Conservation (phyloP, 306 rosid species). For the Vigna radiata region DNA sequence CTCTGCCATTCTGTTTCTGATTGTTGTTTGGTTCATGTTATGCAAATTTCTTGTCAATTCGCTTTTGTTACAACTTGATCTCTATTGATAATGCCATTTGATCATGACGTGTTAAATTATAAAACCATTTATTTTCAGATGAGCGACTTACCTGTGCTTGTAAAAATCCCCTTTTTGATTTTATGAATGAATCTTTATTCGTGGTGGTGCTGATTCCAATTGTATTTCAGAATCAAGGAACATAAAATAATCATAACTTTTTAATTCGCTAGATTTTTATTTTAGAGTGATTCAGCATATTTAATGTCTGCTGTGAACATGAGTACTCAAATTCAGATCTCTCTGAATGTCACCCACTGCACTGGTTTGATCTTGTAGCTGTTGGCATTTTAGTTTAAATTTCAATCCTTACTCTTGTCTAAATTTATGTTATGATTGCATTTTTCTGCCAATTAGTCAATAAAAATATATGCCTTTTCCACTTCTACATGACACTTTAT, state of each 20-base stretch:
- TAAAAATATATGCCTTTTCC: background rate
- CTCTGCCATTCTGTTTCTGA: slow-evolving; percentile 22
- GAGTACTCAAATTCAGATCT: slow-evolving; percentile 6
- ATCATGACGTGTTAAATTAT: background rate
- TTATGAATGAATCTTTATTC: background rate
- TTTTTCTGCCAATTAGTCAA: background rate
- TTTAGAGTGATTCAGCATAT: background rate
- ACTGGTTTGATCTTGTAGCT: background rate
- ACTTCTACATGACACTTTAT: background rate
- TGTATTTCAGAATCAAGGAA: background rate
- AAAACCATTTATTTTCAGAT: background rate
- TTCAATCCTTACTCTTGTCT: background rate
- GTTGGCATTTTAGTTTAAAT: background rate
- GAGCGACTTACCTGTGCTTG: background rate
- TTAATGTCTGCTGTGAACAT: slow-evolving; percentile 12
- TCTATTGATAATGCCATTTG: slow-evolving; percentile 2
- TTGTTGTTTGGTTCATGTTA: background rate
- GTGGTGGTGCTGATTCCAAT: background rate
- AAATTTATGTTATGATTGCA: background rate
- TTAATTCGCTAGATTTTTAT: background rate
- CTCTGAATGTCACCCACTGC: no score
- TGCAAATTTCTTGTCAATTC: background rate
- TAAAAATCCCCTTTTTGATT: background rate
- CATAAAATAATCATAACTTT: background rate
- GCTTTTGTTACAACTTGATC: background rate